phyloP scores from a whole-genome alignment of 495 filamentous ascomycete species.

The Neurospora sp. region DNA sequence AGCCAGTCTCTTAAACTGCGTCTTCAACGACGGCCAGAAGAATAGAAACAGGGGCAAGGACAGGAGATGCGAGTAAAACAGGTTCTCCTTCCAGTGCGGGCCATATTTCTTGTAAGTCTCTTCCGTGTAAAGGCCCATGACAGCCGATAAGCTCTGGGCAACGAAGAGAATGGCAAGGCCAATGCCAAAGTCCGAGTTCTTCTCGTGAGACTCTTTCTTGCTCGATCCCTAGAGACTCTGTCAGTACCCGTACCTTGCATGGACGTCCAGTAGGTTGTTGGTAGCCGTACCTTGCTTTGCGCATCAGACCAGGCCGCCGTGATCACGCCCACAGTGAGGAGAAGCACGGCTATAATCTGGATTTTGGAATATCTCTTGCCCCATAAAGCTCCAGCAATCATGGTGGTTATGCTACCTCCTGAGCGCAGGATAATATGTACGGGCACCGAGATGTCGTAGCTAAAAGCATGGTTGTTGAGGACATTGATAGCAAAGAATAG shows the following conservation, averaged over 20 bases:
- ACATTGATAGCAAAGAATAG: conserved; percentile 89
- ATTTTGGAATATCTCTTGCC: conserved; percentile 73
- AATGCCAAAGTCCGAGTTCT: conserved; percentile 43
- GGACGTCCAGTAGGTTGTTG: background rate
- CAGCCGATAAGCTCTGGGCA: conserved; percentile 82
- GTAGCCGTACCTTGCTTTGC: conserved; percentile 55
- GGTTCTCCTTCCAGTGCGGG: conserved; percentile 87
- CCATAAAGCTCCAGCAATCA: conserved; percentile 74
- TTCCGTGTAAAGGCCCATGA: conserved; percentile 92
- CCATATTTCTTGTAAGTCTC: conserved; percentile 77
- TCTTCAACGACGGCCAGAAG: conserved; percentile 40
- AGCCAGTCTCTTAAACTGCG: conserved; percentile 42
- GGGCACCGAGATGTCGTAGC: conserved; percentile 91
- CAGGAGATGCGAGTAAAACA: conserved; percentile 85
- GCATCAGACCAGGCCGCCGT: conserved; percentile 83
- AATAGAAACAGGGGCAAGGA: conserved; percentile 60
- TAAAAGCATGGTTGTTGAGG: conserved; percentile 96
- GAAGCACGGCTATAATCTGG: conserved; percentile 66
- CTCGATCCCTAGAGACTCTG: conserved; percentile 18
- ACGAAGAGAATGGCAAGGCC: conserved; percentile 79
- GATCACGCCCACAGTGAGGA: conserved; percentile 79
- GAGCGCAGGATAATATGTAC: conserved; percentile 95
- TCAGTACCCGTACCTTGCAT: conserved; percentile 8
- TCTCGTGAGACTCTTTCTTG: conserved; percentile 16
- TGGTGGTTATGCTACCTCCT: conserved; percentile 88